phyloP scores from a whole-genome alignment of 108 stramenopile genomes.

The Fistulifera pelliculosa region DNA sequence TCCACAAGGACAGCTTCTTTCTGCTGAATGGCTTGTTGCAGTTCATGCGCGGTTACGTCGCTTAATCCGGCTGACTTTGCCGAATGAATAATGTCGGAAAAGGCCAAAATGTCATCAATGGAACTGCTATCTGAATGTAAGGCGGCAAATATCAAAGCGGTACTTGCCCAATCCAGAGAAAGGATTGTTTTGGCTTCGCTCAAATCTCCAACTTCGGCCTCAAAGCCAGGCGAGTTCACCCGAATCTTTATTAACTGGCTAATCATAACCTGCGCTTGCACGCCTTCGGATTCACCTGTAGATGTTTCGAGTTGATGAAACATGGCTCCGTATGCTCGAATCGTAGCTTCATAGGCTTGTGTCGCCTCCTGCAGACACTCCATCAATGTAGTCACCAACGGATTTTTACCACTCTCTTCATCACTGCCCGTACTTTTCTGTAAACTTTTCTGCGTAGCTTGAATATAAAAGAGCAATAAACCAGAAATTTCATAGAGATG shows the following conservation, averaged over 20 bases:
- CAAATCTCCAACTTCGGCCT: slow-evolving; percentile 27
- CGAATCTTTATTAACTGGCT: slow-evolving; percentile 47
- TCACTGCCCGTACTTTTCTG: neutral
- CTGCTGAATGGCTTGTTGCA: slow-evolving; percentile 36
- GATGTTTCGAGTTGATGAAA: slow-evolving; percentile 39
- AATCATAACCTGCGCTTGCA: slow-evolving; percentile 57
- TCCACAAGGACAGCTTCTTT: slow-evolving; percentile 53
- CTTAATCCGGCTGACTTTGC: slow-evolving; percentile 49
- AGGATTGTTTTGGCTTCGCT: slow-evolving; percentile 21
- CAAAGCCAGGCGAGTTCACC: slow-evolving; percentile 66
- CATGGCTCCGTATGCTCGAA: slow-evolving; percentile 71
- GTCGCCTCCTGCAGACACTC: slow-evolving; percentile 64
- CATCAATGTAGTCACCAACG: slow-evolving; percentile 39
- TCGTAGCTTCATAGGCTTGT: slow-evolving; percentile 63
- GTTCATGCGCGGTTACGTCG: slow-evolving; percentile 23
- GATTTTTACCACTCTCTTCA: slow-evolving; percentile 21
- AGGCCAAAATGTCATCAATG: slow-evolving; percentile 58
- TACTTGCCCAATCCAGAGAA: slow-evolving; percentile 51
- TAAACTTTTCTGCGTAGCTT: slow-evolving; percentile 49
- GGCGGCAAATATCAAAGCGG: slow-evolving; percentile 54
- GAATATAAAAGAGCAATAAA: slow-evolving; percentile 63
- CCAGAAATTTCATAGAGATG: slow-evolving; percentile 74
- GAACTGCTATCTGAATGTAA: slow-evolving; percentile 38
- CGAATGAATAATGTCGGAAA: slow-evolving; percentile 39
- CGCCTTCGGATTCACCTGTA: slow-evolving; percentile 51